Evolutionary conservation across 345 rosid species (phyloP), one percentile per base, ranked within the genome.

Genomic region (Eucalyptus regnans): DNA sequence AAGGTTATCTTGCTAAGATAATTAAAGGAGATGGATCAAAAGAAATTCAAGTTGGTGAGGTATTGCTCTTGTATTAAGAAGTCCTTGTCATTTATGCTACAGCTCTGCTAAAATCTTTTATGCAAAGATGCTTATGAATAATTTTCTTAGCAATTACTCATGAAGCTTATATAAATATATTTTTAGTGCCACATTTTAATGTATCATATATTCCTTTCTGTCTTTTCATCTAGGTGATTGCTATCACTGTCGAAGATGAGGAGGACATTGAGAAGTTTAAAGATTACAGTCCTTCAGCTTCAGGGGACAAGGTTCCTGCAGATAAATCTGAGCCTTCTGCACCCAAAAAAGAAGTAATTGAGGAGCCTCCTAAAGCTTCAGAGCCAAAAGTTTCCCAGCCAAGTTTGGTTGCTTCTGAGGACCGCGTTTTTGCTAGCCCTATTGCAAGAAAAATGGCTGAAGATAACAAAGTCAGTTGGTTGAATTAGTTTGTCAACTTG

Each of bases 1-100:
- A 97, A 89, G 99, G 99, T 71, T 98, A 90, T 89, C 99, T 98
- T 86, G 99, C 99, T 88, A 98, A 95, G 95, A 98, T 98, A 90
- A 52, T 97, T 89, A 93, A 95, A 90, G 96, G 93, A 83, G 99
- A 97, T 37, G 99, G 98, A n/a, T 87, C 98, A 60, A 97, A 95
- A 92, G 98, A 94, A 92, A 96, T 98, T 90, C 92, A 98, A 95
- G 98, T 98, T 89, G 98, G 99, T 20, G 98, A 98, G 98, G 99
- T 97, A 95, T 84, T 89, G 88, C 71, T 51, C 86, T 86, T 87
- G 20, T 68, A 86, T 89, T 25, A 43, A 50, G 49, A 37, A 23
- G 41, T 71, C 85, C 29, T 18, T 50, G 48, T 52, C 48, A 54
- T 86, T 86, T 50, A 86, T 31, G 68, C n/a, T 86, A 33, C n/a